Conservation (phyloP, 495 filamentous ascomycete species). For the Thozetella sp. region DNA sequence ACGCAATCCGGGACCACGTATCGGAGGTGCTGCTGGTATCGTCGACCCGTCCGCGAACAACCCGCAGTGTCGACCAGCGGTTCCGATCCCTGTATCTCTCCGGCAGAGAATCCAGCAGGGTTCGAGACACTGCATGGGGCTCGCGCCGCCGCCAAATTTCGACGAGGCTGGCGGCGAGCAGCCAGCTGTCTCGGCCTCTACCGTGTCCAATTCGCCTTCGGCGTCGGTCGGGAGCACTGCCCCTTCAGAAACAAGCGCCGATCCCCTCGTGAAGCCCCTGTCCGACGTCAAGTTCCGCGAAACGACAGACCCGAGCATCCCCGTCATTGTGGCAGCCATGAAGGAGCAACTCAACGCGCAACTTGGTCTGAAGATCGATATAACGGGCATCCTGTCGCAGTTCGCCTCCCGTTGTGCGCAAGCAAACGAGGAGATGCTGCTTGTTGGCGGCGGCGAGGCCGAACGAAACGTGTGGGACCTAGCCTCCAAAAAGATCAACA, state of each 20-base stretch:
- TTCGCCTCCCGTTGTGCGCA: conserved; percentile 27
- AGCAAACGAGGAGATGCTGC: conserved; percentile 13
- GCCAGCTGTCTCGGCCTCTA: neutral
- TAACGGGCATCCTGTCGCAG: conserved; percentile 18
- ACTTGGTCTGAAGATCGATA: conserved; percentile 27
- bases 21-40: neutral
- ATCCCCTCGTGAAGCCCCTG: neutral
- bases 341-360: conserved; percentile 22
- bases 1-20: neutral
- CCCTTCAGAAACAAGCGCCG: neutral
- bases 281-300: conserved; percentile 8
- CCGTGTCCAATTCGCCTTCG: neutral
- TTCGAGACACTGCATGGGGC: neutral
- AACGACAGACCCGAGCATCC: conserved; percentile 19
- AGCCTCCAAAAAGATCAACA: conserved; percentile 24
- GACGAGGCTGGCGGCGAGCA: neutral
- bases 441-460: neutral
- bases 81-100: neutral
- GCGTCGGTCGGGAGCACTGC: neutral
- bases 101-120: neutral
- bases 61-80: neutral
- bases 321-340: conserved; percentile 20
- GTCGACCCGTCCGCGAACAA: neutral
- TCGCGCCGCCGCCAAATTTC: neutral
- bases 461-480: conserved; percentile 27